Evolutionary conservation across 306 rosid species (phyloP), one percentile per base, ranked within the genome.

Genomic region (Mimosa bimucronata): DNA sequence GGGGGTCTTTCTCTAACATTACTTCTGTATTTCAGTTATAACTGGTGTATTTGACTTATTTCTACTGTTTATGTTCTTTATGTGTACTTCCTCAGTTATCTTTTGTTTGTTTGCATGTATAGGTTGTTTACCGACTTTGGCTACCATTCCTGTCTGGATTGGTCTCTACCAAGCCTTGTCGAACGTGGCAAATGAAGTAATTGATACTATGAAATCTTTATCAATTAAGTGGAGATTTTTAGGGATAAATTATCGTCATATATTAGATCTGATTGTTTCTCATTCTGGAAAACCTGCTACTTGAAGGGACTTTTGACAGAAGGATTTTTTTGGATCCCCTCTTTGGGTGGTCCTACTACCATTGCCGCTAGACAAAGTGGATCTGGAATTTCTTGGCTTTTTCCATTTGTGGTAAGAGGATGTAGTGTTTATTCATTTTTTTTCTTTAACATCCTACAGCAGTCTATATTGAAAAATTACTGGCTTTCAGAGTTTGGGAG

Each of bases 251-350:
- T 55, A 57, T 58, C 34, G 23, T 46, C 55, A 11, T 41, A 57
- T 67, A 42, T 83, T 4, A 64, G 25, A 46, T 62, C 14, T 71
- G 44, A 46, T 62, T n/a, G 64, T 79, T 61, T 75, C 86, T 88
- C 73, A 87, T 67, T 75, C 78, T 83, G 69, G 50, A 79, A 72
- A 83, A 60, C 65, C 75, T 73, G 86, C 37, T 75, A 31, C 55
- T 67, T 84, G 74, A 87, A 96, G 99, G 99, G 99, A 53, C 83
- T 96, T 87, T 85, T 96, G 53, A 96, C 99, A 1, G 99, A 96
- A 83, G 99, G 99, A 79, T 96, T 96, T 94, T 86, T 96, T 81
- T 96, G 98, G 98, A 96, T 96, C 76, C 99, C 99, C 66, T 96
- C 99, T 77, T 86, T 96, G 87, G 97, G 97, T 82, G 99, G 99